Evolutionary conservation across 805 yeast genomes (phyloP).

Genomic region (Schizosaccharomyces lindneri): DNA sequence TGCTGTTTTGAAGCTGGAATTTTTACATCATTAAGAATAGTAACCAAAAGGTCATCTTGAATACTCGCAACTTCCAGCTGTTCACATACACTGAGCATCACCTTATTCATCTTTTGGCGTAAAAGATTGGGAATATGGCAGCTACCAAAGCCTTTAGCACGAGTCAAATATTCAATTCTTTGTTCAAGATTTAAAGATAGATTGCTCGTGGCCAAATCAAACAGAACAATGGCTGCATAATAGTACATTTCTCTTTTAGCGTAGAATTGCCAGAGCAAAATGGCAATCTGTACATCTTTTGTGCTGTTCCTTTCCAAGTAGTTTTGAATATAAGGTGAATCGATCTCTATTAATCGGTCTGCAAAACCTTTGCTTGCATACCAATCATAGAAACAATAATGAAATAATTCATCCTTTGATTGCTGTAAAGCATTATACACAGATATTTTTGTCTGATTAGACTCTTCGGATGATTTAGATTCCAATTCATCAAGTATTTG

Average conservation of each 20-base stretch:
- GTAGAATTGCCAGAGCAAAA: constrained; percentile 67
- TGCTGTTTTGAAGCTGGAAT: constrained; percentile 11
- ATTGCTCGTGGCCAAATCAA: constrained; percentile 37
- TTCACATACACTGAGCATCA: constrained; percentile 48
- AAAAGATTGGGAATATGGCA: constrained; percentile 55
- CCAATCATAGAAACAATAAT: constrained; percentile 83
- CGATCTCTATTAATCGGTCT: constrained; percentile 51
- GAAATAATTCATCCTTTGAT: constrained; percentile 64
- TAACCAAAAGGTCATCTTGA: constrained; percentile 36
- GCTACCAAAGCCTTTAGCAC: constrained; percentile 83
- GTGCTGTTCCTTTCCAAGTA: constrained; percentile 30
- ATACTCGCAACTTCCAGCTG: constrained; percentile 65
- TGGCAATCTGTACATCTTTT: constrained; percentile 47
- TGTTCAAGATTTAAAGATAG: constrained; percentile 32
- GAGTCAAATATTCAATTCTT: constrained; percentile 66
- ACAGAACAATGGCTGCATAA: constrained; percentile 64
- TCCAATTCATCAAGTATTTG: constrained; percentile 51
- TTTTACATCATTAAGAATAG: constrained; percentile 17
- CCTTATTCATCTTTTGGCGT: constrained; percentile 49
- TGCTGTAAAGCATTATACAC: constrained; percentile 50
- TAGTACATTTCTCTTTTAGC: constrained; percentile 57
- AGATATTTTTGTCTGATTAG: constrained; percentile 8
- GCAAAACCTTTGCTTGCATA: constrained; percentile 52
- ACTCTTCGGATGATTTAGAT: constrained; percentile 22
- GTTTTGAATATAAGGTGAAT: constrained; percentile 56